Conservation (phyloP, 2,329 filamentous ascomycete genomes). For the Fusarium sp. region DNA sequence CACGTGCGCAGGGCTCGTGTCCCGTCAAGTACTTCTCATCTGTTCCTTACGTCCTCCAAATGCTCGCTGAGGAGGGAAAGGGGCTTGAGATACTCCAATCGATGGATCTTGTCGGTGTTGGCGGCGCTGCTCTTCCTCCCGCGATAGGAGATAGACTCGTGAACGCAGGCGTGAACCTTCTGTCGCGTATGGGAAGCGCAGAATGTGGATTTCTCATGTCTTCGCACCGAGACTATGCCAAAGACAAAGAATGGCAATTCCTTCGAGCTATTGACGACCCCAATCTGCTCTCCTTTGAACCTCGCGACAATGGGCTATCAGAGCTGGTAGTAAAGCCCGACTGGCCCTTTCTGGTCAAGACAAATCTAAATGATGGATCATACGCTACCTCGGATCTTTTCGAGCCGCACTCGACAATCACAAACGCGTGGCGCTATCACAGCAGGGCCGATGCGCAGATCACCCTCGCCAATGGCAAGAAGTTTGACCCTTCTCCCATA, state of each 20-base stretch:
- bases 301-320: constrained; percentile 53
- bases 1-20: constrained; percentile 41
- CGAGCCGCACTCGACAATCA: constrained; percentile 61
- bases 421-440: constrained; percentile 70
- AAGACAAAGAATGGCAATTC: constrained; percentile 70
- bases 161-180: constrained; percentile 61
- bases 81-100: constrained; percentile 57
- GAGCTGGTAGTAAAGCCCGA: constrained; percentile 65
- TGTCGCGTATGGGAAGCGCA: constrained; percentile 72
- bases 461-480: constrained; percentile 73
- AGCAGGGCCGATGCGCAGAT: constrained; percentile 71
- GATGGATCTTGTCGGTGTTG: constrained; percentile 72
- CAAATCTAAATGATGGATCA: constrained; percentile 67
- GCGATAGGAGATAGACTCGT: constrained; percentile 66
- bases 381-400: constrained; percentile 74
- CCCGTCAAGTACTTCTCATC: constrained; percentile 68
- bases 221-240: constrained; percentile 65
- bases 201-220: constrained; percentile 75
- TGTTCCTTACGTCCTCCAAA: constrained; percentile 68
- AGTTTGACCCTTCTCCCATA: constrained; percentile 72
- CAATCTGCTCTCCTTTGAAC: constrained; percentile 58
- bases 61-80: constrained; percentile 57
- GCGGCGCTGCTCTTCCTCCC: constrained; percentile 67
- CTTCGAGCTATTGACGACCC: constrained; percentile 56
- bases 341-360: constrained; percentile 71